A percentile compares a stretch with the other conserved stretches of the same genome.
Conservation (phyloP, 345 rosid genomes). For the Eucalyptus sideroxylon region DNA sequence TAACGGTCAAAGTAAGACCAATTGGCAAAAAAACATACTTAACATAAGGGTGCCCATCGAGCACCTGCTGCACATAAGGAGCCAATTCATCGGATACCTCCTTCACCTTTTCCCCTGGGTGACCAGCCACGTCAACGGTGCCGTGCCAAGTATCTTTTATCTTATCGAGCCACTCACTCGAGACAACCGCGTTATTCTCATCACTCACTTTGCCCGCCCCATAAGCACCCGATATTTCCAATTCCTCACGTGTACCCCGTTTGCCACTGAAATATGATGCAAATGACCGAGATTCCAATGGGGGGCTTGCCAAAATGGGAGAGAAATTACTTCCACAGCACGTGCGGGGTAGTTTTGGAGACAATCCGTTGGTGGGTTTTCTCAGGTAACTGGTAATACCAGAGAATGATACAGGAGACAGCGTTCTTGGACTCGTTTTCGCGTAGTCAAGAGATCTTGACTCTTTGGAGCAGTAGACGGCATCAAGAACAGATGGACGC, state of each 20-base stretch:
- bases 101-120: neutral
- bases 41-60: neutral
- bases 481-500: neutral
- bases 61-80: neutral
- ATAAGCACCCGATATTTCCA: slow-evolving; percentile 17
- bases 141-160: slow-evolving; percentile 41
- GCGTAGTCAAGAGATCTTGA: neutral
- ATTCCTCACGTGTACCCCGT: slow-evolving; percentile 7
- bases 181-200: slow-evolving; percentile 9
- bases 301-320: slow-evolving; percentile 12
- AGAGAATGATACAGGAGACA: neutral
- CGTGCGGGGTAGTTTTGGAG: neutral
- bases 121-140: slow-evolving; percentile 18
- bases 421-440: neutral
- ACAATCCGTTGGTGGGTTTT: neutral
- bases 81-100: neutral
- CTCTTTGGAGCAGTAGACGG: neutral
- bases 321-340: neutral
- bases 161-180: slow-evolving; percentile 47
- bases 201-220: slow-evolving; percentile 17
- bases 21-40: slow-evolving; percentile 50
- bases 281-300: slow-evolving; percentile 4
- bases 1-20: slow-evolving; percentile 37
- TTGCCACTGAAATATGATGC: slow-evolving; percentile 40
- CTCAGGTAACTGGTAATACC: neutral